phyloP scores from a whole-genome alignment of 768 basidiomycete species.

The Tulasnella sp. region DNA sequence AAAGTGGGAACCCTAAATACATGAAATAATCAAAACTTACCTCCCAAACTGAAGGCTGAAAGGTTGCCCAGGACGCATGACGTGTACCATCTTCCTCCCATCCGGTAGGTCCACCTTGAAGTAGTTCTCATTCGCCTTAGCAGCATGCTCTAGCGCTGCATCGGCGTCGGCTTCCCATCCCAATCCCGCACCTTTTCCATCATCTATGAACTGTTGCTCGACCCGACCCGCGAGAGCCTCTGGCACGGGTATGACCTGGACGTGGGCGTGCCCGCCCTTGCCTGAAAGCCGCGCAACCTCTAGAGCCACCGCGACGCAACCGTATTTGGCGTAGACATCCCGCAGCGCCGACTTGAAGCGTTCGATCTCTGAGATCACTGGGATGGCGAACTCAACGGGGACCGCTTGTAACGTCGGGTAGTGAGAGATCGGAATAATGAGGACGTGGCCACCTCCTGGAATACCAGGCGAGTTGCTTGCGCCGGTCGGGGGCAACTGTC shows the following conservation, averaged over 20 bases:
- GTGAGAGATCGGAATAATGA: slow-evolving; percentile 89
- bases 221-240: slow-evolving; percentile 47
- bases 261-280: slow-evolving; percentile 89
- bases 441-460: slow-evolving; percentile 92
- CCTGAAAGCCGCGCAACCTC: slow-evolving; percentile 76
- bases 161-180: slow-evolving; percentile 66
- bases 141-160: slow-evolving; percentile 41
- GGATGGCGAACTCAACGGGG: slow-evolving; percentile 59
- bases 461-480: slow-evolving; percentile 38
- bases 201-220: slow-evolving; percentile 57
- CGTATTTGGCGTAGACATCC: slow-evolving; percentile 58
- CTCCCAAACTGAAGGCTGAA: slow-evolving; percentile 92
- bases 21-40: slow-evolving; percentile 42
- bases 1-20: not conserved
- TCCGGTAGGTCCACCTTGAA: slow-evolving; percentile 86
- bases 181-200: slow-evolving; percentile 54
- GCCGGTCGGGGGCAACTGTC: slow-evolving; percentile 81
- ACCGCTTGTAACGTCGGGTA: slow-evolving; percentile 80
- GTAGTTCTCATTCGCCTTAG: slow-evolving; percentile 47
- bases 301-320: slow-evolving; percentile 61
- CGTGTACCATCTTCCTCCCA: slow-evolving; percentile 74
- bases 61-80: slow-evolving; percentile 62
- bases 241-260: slow-evolving; percentile 74
- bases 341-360: slow-evolving; percentile 69
- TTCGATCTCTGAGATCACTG: slow-evolving; percentile 73